Evolutionary conservation across 345 rosid species (phyloP).

Genomic region (Eucalyptus pauciflora): DNA sequence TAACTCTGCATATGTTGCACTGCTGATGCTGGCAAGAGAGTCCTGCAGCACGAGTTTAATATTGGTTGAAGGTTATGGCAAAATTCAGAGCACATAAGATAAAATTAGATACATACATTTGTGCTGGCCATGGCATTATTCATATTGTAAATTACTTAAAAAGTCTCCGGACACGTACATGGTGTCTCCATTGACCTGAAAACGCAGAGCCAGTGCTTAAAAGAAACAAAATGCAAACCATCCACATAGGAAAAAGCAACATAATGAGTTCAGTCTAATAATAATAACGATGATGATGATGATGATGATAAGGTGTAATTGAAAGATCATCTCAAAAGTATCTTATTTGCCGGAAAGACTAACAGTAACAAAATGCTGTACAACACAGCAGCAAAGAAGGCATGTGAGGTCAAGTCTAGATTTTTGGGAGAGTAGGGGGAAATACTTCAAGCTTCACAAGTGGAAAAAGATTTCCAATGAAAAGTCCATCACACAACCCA

Average conservation of each 20-base stretch:
- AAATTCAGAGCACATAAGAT: background rate
- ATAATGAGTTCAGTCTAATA: background rate
- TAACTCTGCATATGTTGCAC: constrained; percentile 61
- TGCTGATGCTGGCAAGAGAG: constrained; percentile 65
- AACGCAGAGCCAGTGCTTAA: background rate
- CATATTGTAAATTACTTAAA: constrained; percentile 69
- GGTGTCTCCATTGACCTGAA: constrained; percentile 92
- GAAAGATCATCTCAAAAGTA: background rate
- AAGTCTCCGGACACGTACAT: constrained; percentile 69
- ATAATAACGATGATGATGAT: rapidly evolving
- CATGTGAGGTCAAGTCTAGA: background rate
- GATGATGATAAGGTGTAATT: background rate
- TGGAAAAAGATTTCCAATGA: background rate
- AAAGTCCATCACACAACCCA: background rate
- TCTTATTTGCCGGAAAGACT: background rate
- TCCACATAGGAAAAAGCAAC: background rate
- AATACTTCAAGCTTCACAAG: background rate
- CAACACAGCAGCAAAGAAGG: background rate
- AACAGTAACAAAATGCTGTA: background rate
- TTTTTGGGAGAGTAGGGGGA: background rate
- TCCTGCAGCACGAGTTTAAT: constrained; percentile 32
- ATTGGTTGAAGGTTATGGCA: background rate
- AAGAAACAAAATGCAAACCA: background rate
- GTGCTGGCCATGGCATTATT: constrained; percentile 70
- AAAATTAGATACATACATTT: constrained; percentile 38